Conservation (phyloP, 768 basidiomycete species). For the Flagelloscypha sp. region DNA sequence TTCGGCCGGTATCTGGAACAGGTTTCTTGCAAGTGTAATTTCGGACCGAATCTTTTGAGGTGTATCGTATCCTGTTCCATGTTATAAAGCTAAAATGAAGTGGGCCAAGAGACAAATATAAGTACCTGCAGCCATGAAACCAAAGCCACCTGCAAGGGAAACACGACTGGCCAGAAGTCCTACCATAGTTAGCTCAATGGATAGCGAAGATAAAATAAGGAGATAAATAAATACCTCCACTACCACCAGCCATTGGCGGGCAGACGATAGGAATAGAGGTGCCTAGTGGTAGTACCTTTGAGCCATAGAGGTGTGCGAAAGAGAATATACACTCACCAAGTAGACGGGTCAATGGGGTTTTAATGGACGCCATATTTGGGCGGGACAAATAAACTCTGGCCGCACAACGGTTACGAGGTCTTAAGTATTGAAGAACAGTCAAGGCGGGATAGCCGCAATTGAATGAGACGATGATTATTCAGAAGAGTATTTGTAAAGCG, state of each 20-base stretch:
- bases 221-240: conserved; percentile 38
- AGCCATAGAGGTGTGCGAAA: conserved; percentile 3
- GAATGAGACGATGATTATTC: no score
- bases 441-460: no score
- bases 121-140: conserved; percentile 61
- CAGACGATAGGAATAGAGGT: conserved; percentile 52
- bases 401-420: no score
- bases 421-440: no score
- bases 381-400: conserved; percentile 12
- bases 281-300: no score
- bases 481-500: no score
- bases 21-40: conserved; percentile 41
- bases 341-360: conserved; percentile 40
- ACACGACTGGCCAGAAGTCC: conserved; percentile 52
- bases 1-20: conserved; percentile 25
- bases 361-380: conserved; percentile 20
- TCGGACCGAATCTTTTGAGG: conserved; percentile 39
- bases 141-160: conserved; percentile 64
- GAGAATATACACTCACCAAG: conserved; percentile 30
- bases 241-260: conserved; percentile 66
- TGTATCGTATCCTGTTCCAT: conserved; percentile 36
- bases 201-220: neutral
- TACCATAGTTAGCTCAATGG: conserved; percentile 18
- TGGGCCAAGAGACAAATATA: neutral
- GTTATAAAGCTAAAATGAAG: conserved; percentile 6